Percentiles rank a stretch among this genome's conserved stretches.
Evolutionary conservation across 495 filamentous ascomycete species (phyloP).

Genomic region (Aspergillus sparsus): DNA sequence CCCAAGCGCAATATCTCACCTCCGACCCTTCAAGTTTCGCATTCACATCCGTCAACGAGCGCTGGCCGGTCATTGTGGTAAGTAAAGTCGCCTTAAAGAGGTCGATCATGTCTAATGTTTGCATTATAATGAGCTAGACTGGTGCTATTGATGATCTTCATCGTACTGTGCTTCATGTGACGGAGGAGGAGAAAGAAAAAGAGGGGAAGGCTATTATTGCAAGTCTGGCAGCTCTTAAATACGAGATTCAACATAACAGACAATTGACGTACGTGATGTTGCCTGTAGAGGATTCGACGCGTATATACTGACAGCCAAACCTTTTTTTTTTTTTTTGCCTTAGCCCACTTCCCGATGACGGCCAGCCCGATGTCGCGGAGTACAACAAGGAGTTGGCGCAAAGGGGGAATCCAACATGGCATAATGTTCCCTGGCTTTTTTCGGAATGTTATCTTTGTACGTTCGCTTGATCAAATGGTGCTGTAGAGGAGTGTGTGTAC

Average conservation of each 20-base stretch:
- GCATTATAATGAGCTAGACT: conserved; percentile 56
- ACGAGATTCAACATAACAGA: conserved; percentile 91
- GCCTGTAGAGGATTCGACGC: neutral
- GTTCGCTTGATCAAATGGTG: conserved; percentile 35
- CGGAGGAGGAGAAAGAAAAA: conserved; percentile 58
- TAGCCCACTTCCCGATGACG: conserved; percentile 83
- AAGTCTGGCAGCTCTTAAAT: conserved; percentile 81
- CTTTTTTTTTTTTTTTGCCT: neutral
- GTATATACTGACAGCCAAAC: neutral
- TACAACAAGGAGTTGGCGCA: conserved; percentile 87
- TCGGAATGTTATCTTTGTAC: conserved; percentile 93
- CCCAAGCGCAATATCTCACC: conserved; percentile 72
- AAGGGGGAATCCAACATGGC: conserved; percentile 76
- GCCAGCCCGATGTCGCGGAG: conserved; percentile 67
- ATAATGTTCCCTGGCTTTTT: conserved; percentile 82
- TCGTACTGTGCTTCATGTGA: conserved; percentile 59
- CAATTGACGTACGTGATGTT: conserved; percentile 65
- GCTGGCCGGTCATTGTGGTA: conserved; percentile 94
- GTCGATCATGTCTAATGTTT: neutral
- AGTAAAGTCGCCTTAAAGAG: conserved; percentile 22
- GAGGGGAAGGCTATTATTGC: conserved; percentile 88
- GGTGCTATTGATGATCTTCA: conserved; percentile 93
- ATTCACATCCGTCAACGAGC: conserved; percentile 73
- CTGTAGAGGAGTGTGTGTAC: neutral
- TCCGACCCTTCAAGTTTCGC: conserved; percentile 86